Conservation (phyloP, 2,329 filamentous ascomycete species). For the Colletotrichum gigasporum region DNA sequence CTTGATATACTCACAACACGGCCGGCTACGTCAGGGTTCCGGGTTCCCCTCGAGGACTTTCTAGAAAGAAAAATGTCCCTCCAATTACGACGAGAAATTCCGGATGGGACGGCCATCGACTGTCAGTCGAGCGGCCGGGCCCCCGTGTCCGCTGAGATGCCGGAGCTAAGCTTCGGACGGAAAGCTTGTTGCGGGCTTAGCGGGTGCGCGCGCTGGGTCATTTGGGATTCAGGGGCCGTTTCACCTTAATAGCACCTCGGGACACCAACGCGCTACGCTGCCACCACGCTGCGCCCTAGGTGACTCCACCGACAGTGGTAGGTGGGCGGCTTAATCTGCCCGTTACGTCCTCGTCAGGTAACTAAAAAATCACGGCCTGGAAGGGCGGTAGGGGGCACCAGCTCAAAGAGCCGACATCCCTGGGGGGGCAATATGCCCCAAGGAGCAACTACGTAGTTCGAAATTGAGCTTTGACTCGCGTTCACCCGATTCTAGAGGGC, state of each 20-base stretch:
- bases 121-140: neutral
- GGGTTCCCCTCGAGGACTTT: neutral
- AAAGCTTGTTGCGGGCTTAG: constrained; percentile 26
- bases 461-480: constrained; percentile 23
- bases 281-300: neutral
- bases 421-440: constrained; percentile 1
- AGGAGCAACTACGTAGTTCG: neutral
- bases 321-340: constrained; percentile 13
- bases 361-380: neutral
- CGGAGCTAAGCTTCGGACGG: constrained; percentile 19
- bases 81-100: constrained; percentile 17
- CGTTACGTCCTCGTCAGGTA: neutral
- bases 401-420: neutral
- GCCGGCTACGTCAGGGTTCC: neutral
- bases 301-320: constrained; percentile 9
- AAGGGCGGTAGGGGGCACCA: neutral
- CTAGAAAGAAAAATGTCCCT: neutral
- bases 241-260: constrained; percentile 9
- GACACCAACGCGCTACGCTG: neutral
- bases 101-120: neutral
- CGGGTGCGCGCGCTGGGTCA: neutral
- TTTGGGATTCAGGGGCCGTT: constrained; percentile 11
- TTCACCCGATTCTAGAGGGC: neutral
- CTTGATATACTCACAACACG: constrained; percentile 16
- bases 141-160: constrained; percentile 12